Percentiles rank a stretch among this genome's conserved stretches.
phyloP scores from a whole-genome alignment of 2,329 filamentous ascomycete genomes.

The Lasiodiplodia citricola region DNA sequence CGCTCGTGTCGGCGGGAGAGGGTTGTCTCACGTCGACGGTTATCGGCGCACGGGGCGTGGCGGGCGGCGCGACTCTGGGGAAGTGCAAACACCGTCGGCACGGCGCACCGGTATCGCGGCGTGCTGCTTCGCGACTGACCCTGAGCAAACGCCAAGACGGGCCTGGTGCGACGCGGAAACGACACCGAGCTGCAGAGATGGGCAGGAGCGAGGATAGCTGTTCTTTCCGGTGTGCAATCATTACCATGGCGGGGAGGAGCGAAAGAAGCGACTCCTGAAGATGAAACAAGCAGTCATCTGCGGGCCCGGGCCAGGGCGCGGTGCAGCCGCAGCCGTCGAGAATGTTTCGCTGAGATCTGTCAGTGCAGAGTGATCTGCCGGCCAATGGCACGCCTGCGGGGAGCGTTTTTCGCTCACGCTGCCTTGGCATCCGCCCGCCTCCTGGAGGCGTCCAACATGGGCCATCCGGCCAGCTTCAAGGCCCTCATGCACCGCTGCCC shows the following conservation, averaged over 20 bases:
- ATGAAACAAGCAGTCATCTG: constrained; percentile 15
- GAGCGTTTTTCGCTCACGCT: background rate
- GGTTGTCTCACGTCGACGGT: background rate
- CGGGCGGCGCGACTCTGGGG: constrained; percentile 3
- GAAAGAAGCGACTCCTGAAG: constrained; percentile 1
- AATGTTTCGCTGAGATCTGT: constrained; percentile 16
- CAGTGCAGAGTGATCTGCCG: constrained; percentile 4
- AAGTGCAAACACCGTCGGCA: constrained; percentile 13
- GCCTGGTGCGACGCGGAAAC: constrained; percentile 19
- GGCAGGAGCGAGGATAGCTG: background rate
- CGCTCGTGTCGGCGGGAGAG: constrained; percentile 2
- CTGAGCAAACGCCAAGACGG: constrained; percentile 15
- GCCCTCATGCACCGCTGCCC: constrained; percentile 2
- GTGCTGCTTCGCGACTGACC: background rate
- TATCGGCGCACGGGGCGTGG: constrained; percentile 2
- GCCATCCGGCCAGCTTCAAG: constrained; percentile 1
- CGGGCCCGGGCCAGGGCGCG: background rate
- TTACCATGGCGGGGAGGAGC: constrained; percentile 8
- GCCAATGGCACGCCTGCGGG: constrained; percentile 12
- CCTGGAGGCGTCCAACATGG: background rate
- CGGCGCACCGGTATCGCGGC: background rate
- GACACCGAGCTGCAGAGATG: constrained; percentile 6
- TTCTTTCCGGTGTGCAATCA: background rate
- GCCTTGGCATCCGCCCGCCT: constrained; percentile 8
- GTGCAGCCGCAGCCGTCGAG: background rate